Evolutionary conservation across 2,329 filamentous ascomycete genomes (phyloP), one percentile per base, ranked within the genome.

Genomic region (Penicillium brasilianum): DNA sequence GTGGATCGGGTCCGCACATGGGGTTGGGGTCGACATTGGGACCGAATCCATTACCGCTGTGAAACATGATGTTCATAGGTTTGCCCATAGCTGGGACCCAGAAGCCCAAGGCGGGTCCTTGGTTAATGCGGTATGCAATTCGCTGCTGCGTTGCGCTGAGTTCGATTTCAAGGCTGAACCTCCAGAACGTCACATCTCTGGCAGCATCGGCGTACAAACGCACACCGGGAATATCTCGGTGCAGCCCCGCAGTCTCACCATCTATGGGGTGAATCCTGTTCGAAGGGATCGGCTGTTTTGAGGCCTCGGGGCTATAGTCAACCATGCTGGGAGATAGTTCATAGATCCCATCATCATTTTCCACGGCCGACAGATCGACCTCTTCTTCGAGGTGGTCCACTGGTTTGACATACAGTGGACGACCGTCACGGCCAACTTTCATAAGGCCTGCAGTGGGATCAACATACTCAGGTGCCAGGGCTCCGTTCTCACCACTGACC

Each of bases 31-130:
- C 88, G 25, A 91, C 90, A 59, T 86, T 90, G 55, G 90, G 76
- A 69, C 92, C 94, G 81, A 99, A 99, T 1, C 96, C 95, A 75
- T 99, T 99, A 81, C 95, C 97, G 74, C 91, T 97, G 80, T 98
- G 87, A 80, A 97, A 99, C 93, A 98, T 97, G 74, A 97, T 91
- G 79, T 98, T 97, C 95, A 99, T 99, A 2, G 90, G 87, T 74
- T 96, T 85, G 16, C 88, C 90, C 53, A 84, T 86, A 34, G 90
- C 90, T 5, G 96, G 95, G 0, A 99, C 92, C 94, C 95, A 99
- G 76, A 99, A 99, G 1, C 90, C 92, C 55, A 91, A 88, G 2
- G 92, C 87, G 6, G 94, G 93, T 0, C 95, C 94, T 50, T 89
- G 85, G 72, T 99, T 99, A 80, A 99, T 96, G 57, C 93, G 91